Evolutionary conservation across 2,329 filamentous ascomycete species (phyloP), one percentile per base, ranked within the genome.

Genomic region (Ophiostoma sp.): DNA sequence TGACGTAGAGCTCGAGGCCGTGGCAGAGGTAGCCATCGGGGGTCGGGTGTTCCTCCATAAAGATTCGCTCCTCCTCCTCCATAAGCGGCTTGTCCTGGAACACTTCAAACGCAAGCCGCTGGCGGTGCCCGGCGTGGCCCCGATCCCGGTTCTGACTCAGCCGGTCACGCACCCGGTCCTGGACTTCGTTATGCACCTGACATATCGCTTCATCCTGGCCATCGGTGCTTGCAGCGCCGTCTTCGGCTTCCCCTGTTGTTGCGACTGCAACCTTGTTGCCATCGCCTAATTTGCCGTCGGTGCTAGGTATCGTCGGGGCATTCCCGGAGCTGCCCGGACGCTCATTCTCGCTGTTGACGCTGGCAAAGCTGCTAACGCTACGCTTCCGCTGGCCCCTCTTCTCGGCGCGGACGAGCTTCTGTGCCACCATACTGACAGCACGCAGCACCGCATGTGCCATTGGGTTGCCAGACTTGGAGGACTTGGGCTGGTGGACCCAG

Each of bases 21-120:
- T 96, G 92, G 79, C 94, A 98, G 27, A 99, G 87, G 77, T 99
- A 99, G 67, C 94, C 94, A 73, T 92, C 91, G 44, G 86, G 84
- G 72, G 83, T 85, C 55, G 84, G 85, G 74, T 89, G 89, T 73
- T 88, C 87, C 73, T 85, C 80, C 65, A 82, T 81, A 74, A 87
- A 91, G 71, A 89, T 85, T 67, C 79, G 76, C 71, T 81, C 78
- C 76, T 95, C 90, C 68, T 91, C 80, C 2, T 83, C 80, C n/a
- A 89, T 85, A 45, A 94, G 79, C 9, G 91, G 89, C 42, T 81
- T 79, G 75, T 91, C 89, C 74, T 87, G 85, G 75, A 92, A 90
- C 64, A 87, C 86, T 73, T 85, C 88, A 71, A 84, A 87, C 55
- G 81, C 81, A 66, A 85, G 78, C 45, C 81, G 78, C 1, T 81